These are phyloP conservation scores for Cystoisospora suis DNA, from an alignment of 169 alveolate species.

Conservation along the genomic window DNA sequence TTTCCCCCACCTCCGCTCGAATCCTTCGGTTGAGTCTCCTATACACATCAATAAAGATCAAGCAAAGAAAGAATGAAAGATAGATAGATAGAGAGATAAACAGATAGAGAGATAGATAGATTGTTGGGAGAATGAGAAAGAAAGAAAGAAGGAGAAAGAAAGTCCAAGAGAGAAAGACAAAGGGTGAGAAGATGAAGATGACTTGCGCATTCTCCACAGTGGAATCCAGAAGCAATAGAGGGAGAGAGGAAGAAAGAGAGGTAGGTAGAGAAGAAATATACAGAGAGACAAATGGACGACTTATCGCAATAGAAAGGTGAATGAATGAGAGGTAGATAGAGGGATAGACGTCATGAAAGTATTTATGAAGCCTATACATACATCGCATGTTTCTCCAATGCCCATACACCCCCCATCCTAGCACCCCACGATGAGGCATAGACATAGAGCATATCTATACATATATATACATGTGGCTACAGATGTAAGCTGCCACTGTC, in stretches of 20 bases:
- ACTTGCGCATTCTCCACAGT: neutral
- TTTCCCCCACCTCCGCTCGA: constrained; percentile 92
- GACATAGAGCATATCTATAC: no score
- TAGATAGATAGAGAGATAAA: neutral
- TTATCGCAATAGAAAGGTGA: neutral
- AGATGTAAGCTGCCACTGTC: no score
- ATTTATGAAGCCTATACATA: no score
- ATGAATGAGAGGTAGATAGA: no score
- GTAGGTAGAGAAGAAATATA: neutral
- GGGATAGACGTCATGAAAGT: no score
- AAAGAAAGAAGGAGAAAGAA: neutral
- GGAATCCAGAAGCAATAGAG: neutral
- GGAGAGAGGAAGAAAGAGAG: neutral
- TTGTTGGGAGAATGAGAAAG: neutral
- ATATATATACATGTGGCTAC: no score
- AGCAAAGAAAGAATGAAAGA: neutral
- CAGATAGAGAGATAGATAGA: neutral
- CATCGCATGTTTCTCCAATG: no score
- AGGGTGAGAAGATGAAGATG: neutral
- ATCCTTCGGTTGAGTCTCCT: constrained; percentile 94
- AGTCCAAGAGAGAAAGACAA: neutral
- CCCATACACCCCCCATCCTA: no score
- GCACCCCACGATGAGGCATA: no score
- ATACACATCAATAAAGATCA: neutral
- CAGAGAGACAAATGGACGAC: neutral